Evolutionary conservation across 176 grass and related monocot genomes (phyloP).

Genomic region (Oryza coarctata): DNA sequence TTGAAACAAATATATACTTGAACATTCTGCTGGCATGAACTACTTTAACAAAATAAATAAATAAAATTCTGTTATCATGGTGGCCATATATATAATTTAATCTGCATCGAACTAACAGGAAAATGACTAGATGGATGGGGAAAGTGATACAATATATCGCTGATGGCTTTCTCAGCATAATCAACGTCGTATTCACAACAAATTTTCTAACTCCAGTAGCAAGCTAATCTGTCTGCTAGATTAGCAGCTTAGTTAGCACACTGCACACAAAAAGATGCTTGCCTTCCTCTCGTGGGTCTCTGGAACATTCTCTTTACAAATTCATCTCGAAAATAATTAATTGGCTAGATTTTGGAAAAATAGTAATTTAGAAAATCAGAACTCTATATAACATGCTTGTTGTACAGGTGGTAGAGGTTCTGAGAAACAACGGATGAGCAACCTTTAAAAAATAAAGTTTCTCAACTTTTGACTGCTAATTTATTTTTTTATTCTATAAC

Average conservation of each 20-base stretch:
- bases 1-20: not conserved
- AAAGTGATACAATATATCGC: not conserved
- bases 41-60: not conserved
- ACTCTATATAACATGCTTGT: too few relatives aligned
- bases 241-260: not conserved
- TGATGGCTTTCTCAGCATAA: not conserved
- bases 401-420: too few relatives aligned
- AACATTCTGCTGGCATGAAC: slow-evolving; percentile 12
- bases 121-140: slow-evolving; percentile 19
- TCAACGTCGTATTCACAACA: not conserved
- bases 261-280: not conserved
- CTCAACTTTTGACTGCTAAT: too few relatives aligned
- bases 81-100: not conserved
- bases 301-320: not conserved
- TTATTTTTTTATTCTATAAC: too few relatives aligned
- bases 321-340: not conserved
- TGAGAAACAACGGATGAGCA: too few relatives aligned
- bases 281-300: not conserved
- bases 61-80: not conserved
- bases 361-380: not conserved
- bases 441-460: too few relatives aligned
- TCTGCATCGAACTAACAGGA: not conserved
- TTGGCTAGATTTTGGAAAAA: not conserved
- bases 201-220: not conserved
- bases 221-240: not conserved